A percentile compares a stretch with the other conserved stretches of the same genome.
Conservation (phyloP, 805 yeast genomes). For the Lachancea sp. region DNA sequence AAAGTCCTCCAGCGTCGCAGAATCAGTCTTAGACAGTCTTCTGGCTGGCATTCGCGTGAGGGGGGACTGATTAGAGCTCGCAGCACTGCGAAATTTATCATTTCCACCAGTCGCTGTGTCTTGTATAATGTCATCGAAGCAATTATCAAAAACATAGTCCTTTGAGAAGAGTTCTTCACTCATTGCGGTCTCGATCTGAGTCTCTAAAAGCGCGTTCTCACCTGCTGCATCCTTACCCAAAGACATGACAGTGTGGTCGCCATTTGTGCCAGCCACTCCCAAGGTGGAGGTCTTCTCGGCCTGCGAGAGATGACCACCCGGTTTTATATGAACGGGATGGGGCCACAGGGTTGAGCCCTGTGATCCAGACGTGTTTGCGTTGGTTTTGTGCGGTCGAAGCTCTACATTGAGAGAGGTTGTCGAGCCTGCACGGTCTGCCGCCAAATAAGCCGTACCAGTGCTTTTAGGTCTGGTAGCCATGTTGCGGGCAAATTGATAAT, state of each 20-base stretch:
- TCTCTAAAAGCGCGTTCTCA: background rate
- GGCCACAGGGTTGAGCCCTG: background rate
- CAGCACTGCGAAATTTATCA: constrained; percentile 6
- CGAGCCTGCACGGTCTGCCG: background rate
- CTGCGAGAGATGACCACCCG: constrained; percentile 3
- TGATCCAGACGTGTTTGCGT: background rate
- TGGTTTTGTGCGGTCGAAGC: background rate
- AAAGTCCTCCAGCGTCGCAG: constrained; percentile 7
- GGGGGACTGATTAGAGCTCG: constrained; percentile 17
- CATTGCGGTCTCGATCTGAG: constrained; percentile 10
- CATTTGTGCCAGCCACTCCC: background rate
- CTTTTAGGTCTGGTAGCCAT: constrained; percentile 14
- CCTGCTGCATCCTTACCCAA: background rate
- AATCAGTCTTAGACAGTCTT: constrained; percentile 5
- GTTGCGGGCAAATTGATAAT: constrained; percentile 16
- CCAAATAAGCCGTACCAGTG: constrained; percentile 10
- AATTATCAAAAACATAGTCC: constrained; percentile 15
- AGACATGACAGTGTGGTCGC: background rate
- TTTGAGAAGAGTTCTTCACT: constrained; percentile 13
- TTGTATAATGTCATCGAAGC: constrained; percentile 9
- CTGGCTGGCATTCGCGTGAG: constrained; percentile 7
- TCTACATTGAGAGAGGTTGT: constrained; percentile 1
- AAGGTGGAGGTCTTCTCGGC: background rate
- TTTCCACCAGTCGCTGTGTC: background rate
- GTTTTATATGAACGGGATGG: background rate